Evolutionary conservation across 306 rosid genomes (phyloP), one percentile per base, ranked within the genome.

Genomic region (Gastrolobium villosum): DNA sequence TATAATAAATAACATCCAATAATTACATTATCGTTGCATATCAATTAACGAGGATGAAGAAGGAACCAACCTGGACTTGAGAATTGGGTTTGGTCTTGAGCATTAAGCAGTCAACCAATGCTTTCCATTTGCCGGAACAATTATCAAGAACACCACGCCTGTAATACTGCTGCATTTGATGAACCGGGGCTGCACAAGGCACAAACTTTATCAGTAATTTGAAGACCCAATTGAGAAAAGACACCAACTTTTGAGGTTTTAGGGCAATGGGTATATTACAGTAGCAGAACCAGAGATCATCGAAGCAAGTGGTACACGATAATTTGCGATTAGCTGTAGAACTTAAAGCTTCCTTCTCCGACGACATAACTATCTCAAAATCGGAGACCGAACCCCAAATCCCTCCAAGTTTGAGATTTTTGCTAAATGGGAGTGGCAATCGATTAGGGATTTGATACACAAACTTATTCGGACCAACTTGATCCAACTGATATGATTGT

Each of bases 81-180:
- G 95, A 70, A 43, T 76, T 5, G 26, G 79, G 65, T 80, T 88
- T 92, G 8, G 98, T 94, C 91, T 94, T 94, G 50, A 94, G 92
- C 70, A 2, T 72, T 53, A 94, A 84, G 82, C 99, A 90, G 46
- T 92, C 95, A 28, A 80, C 13, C 76, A 90, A 75, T 40, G 90
- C 81, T 53, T 15, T 87, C 93, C 96, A 94, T 82, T 94, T 88
- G 30, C 65, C 67, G 5, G 76, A 52, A 80, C 99, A 94, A 82
- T 87, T 89, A 76, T 94, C 97, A 60, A 94, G 87, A 65, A 46
- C 35, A 26, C 99, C 97, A 61, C 90, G 61, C 86, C 99, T 87
- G 71, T 92, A 94, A 83, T 92, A 92, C 70, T 92, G 97, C 86
- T 92, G 90, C 97, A 94, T 72, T 84, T 94, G 97, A 88, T 94